Percentiles rank a stretch among this genome's conserved stretches.
Evolutionary conservation across 257 asterid genomes (phyloP).

Genomic region (Solanum paucissectum): DNA sequence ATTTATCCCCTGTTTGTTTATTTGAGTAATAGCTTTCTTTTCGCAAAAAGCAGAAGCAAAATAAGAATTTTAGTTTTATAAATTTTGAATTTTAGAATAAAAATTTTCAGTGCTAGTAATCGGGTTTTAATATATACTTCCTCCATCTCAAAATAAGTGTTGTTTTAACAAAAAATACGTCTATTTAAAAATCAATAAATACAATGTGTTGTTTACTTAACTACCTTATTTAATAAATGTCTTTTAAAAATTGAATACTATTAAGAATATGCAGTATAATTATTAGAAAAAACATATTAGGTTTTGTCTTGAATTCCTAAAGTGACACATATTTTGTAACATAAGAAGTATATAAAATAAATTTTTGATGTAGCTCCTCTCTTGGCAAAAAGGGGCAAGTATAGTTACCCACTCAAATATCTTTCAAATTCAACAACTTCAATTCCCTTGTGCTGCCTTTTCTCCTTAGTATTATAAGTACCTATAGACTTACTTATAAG

Average conservation of each 20-base stretch:
- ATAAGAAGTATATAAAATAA: no score
- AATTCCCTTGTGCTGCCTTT: not conserved
- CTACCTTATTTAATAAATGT: not conserved
- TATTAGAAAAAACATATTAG: no score
- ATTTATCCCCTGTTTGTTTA: not conserved
- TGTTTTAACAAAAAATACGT: no score
- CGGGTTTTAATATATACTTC: not conserved
- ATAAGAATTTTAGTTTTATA: not conserved
- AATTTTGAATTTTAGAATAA: not conserved
- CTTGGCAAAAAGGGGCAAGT: not conserved
- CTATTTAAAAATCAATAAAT: not conserved
- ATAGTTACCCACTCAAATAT: not conserved
- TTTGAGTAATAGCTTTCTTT: not conserved
- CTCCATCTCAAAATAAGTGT: not conserved
- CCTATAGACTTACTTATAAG: not conserved
- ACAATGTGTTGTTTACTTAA: not conserved
- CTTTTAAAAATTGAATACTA: not conserved
- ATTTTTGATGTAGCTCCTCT: accelerated
- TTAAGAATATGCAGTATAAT: not conserved
- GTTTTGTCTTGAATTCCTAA: no score
- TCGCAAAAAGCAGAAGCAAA: not conserved
- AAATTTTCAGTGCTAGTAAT: not conserved
- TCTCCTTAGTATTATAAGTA: not conserved
- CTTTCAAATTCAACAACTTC: not conserved
- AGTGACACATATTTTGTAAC: not conserved